phyloP scores from a whole-genome alignment of 768 basidiomycete species.

The Ramaria sp. region DNA sequence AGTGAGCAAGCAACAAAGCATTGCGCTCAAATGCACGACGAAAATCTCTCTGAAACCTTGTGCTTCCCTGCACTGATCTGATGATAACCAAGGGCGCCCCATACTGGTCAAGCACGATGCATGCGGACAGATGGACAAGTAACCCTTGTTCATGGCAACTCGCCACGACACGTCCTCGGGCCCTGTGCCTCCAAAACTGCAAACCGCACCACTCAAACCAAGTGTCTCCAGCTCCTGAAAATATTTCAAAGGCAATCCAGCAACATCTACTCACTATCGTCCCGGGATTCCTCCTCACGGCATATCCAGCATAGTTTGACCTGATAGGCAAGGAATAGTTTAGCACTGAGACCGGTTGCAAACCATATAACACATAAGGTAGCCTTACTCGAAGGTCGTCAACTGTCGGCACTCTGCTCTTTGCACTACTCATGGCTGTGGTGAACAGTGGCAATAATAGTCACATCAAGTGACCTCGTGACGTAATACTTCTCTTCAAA shows the following conservation, averaged over 20 bases:
- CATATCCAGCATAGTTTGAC: slow-evolving; percentile 79
- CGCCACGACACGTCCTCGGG: background rate
- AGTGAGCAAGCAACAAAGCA: no score
- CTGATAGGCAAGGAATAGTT: slow-evolving; percentile 14
- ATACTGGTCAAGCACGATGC: no score
- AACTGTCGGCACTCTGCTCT: slow-evolving; percentile 17
- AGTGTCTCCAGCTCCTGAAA: background rate
- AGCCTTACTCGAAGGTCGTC: slow-evolving; percentile 23
- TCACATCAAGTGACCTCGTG: no score
- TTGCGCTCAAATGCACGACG: no score
- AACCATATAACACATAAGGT: background rate
- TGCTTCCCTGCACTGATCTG: no score
- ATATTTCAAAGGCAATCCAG: background rate
- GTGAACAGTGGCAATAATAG: no score
- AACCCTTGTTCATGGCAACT: no score
- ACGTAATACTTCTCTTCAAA: no score
- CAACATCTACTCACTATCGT: slow-evolving; percentile 22
- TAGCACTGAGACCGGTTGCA: background rate
- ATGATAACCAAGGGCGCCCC: no score
- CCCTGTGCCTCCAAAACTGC: background rate
- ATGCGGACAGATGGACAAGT: no score
- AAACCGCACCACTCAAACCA: background rate
- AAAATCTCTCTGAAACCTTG: no score
- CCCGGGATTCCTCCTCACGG: slow-evolving; percentile 55
- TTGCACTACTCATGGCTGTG: background rate